A percentile compares a stretch with the other conserved stretches of the same genome.
phyloP scores from a whole-genome alignment of 2,329 filamentous ascomycete genomes.

The Colletotrichum noveboracense region DNA sequence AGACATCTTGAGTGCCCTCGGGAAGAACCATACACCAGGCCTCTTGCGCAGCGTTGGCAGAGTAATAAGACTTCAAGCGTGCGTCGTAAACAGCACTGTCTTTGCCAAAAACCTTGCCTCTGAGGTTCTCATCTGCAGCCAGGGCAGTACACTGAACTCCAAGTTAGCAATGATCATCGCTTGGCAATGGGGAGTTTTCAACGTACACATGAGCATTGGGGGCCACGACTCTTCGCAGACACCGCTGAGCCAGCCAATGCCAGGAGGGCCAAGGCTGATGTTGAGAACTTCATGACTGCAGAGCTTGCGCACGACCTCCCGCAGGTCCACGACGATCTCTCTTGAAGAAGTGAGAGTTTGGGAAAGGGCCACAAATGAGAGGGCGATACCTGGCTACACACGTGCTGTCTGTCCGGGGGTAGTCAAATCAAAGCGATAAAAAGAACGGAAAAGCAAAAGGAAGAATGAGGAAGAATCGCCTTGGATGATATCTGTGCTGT shows the following conservation, averaged over 20 bases:
- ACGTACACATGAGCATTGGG: not conserved
- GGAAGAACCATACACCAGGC: conserved; percentile 16
- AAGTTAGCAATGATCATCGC: not conserved
- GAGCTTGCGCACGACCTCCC: not conserved
- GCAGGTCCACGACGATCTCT: not conserved
- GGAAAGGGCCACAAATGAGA: not conserved
- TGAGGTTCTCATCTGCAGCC: conserved; percentile 21
- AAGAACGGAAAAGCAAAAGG: not conserved
- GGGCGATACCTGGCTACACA: not conserved
- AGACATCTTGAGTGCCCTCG: conserved; percentile 8
- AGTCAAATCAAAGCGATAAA: not conserved
- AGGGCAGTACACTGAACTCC: conserved; percentile 27
- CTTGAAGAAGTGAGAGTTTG: not conserved
- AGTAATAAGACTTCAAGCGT: conserved; percentile 12
- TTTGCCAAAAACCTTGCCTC: conserved; percentile 4
- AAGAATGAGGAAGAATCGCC: not conserved
- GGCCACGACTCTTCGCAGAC: not conserved
- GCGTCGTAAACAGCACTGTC: not conserved
- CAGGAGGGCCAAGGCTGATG: not conserved
- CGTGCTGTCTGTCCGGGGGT: not conserved
- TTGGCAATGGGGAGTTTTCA: not conserved
- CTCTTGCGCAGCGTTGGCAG: conserved; percentile 8
- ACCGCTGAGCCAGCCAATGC: not conserved
- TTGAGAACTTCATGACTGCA: conserved; percentile 4
- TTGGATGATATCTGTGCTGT: not conserved